Percentiles rank a stretch among this genome's conserved stretches.
phyloP scores from a whole-genome alignment of 805 yeast species.

The Clavispora santaluciae region DNA sequence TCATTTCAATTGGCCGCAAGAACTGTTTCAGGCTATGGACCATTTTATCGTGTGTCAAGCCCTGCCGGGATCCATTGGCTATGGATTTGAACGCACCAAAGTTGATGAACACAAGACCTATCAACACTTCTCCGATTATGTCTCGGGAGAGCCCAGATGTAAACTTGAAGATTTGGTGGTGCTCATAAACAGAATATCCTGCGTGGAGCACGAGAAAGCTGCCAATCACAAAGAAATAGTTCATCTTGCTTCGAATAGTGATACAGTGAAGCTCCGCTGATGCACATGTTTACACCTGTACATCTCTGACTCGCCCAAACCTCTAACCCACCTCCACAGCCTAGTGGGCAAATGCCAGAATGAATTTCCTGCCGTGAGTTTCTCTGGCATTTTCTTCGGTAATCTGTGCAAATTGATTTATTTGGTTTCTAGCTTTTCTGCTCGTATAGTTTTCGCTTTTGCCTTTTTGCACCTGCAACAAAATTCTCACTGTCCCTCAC shows the following conservation, averaged over 20 bases:
- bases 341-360: too few relatives aligned
- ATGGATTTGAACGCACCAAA: constrained; percentile 35
- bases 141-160: constrained; percentile 36
- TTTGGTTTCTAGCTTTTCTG: too few relatives aligned
- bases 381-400: too few relatives aligned
- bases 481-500: too few relatives aligned
- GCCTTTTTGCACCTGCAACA: too few relatives aligned
- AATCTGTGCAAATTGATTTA: too few relatives aligned
- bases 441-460: too few relatives aligned
- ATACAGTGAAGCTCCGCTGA: not conserved
- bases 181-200: constrained; percentile 51
- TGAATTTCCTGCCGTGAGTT: too few relatives aligned
- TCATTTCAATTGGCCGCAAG: constrained; percentile 44
- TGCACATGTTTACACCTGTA: not conserved
- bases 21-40: constrained; percentile 25
- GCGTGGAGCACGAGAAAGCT: constrained; percentile 38
- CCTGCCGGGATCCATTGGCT: constrained; percentile 11
- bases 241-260: not conserved
- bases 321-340: too few relatives aligned
- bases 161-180: constrained; percentile 35
- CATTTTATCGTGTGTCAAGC: constrained; percentile 20
- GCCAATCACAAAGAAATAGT: constrained; percentile 7
- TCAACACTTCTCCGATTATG: constrained; percentile 45
- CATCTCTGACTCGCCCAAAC: not conserved
- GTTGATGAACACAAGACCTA: constrained; percentile 43